Evolutionary conservation across 495 filamentous ascomycete species (phyloP).

Genomic region (Hyaloscypha bicolor): DNA sequence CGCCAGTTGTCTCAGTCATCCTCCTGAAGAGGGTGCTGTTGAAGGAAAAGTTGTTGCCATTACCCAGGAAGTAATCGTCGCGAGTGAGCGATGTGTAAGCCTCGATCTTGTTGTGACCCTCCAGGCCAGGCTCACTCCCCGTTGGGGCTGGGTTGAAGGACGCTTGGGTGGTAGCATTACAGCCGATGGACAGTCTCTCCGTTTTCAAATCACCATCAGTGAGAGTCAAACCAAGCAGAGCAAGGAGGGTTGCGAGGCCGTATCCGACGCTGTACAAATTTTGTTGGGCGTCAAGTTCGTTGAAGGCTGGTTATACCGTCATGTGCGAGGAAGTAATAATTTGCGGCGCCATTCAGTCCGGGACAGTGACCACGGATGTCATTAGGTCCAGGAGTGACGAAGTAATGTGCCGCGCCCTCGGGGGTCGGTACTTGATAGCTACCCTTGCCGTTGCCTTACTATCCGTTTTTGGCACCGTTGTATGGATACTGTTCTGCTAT

Average conservation of each 20-base stretch:
- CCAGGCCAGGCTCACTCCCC: slow-evolving; percentile 40
- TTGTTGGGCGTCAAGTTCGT: slow-evolving; percentile 45
- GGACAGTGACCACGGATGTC: slow-evolving; percentile 29
- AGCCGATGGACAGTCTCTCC: slow-evolving; percentile 45
- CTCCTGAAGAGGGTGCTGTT: slow-evolving; percentile 43
- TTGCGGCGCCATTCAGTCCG: slow-evolving; percentile 39
- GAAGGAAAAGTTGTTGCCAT: slow-evolving; percentile 43
- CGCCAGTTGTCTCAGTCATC: slow-evolving; percentile 37
- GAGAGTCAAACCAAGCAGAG: slow-evolving; percentile 38
- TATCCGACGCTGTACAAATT: slow-evolving; percentile 47
- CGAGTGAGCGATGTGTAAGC: slow-evolving; percentile 43
- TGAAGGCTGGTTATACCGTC: slow-evolving; percentile 46
- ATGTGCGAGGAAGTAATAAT: slow-evolving; percentile 43
- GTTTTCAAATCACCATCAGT: slow-evolving; percentile 42
- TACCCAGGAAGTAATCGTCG: slow-evolving; percentile 42
- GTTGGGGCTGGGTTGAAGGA: slow-evolving; percentile 37
- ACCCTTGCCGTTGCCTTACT: slow-evolving; percentile 38
- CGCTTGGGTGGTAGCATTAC: slow-evolving; percentile 44
- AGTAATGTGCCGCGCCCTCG: slow-evolving; percentile 39
- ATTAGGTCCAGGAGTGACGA: slow-evolving; percentile 26
- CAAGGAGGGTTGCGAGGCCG: slow-evolving; percentile 39
- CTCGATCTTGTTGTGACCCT: slow-evolving; percentile 50
- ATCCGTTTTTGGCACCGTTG: slow-evolving; percentile 39
- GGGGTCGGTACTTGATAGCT: slow-evolving; percentile 40
- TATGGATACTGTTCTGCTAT: slow-evolving; percentile 35